Evolutionary conservation across 768 basidiomycete genomes (phyloP), one percentile per base, ranked within the genome.

Genomic region (Cystobasidiopsis lactophilus): DNA sequence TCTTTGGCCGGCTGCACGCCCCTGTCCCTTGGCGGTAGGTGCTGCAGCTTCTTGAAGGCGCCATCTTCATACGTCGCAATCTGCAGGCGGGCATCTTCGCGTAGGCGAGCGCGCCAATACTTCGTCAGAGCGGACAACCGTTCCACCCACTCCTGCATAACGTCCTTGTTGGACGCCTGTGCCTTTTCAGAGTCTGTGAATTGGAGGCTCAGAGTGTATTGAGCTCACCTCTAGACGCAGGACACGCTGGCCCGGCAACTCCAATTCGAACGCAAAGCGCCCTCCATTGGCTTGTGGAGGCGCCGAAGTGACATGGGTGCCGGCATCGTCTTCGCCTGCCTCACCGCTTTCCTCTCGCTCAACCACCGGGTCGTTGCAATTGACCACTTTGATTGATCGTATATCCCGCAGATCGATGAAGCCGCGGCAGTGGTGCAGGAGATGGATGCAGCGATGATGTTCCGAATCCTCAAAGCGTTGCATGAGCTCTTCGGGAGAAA

Each of bases 81-180:
- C 45, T 31, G 45, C 26, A 30, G 41, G 30, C 44, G 41, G 5
- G 52, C 52, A 53, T 53, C 52, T 13, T 37, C 30, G 24, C 29
- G 26, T 30, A 47, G 41, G 3, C 52, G 21, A 18, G 5, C 33
- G 18, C 41, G 45, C 52, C 52, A 53, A 26, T 47, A 53, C 3
- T 35, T 27, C 9, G 44, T 41, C 18, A 53, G 30, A 18, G 29
- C 33, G 30, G 14, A 21, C 2, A 53, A 30, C 10, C 52, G 24
- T 5, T 41, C 35, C 16, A 39, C 43, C 52, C 52, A 53, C 47
- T 53, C 52, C 16, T 30, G 5, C 11, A 5, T 21, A 23, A 30
- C 49, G 13, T 41, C 49, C 7, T 7, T 7, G 23, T 37, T 10
- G 13, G 38, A 7, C 23, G 24, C 23, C 49, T 50, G 49, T 50